Evolutionary conservation across 495 filamentous ascomycete genomes (phyloP), one percentile per base, ranked within the genome.

Genomic region (Lasiosphaeria hispida): DNA sequence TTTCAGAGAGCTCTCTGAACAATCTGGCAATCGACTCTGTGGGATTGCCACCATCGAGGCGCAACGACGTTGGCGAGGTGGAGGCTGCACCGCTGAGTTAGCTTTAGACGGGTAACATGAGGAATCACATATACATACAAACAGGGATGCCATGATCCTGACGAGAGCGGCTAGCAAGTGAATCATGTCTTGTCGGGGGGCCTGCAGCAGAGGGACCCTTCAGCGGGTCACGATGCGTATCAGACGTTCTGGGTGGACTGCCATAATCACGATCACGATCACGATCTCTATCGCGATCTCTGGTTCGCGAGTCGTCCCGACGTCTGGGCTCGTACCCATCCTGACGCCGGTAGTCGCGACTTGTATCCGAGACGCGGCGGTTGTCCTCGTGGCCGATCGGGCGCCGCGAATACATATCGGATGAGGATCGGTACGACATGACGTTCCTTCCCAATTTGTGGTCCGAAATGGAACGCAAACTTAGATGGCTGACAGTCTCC

Each of bases 371-470:
- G 23, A 30, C 23, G 23, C 23, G 23, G 23, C 23, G 23, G 23
- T 2, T 30, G 2, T 30, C 23, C 23, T 30, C 23, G 23, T 30
- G 23, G 30, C 37, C 39, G 14, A 41, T 49, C 18, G 65, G 63
- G 18, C 67, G 67, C 35, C 65, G 58, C 11, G 58, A 37, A 42
- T 53, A 68, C 36, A 53, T 41, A 44, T 66, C 58, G 19, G 45
- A 34, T 10, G 65, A 40, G 8, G n/a, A 18, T 40, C 51, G 55
- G 60, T 63, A 52, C 37, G 62, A 55, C 67, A 69, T 69, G 56
- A 13, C 35, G n/a, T 10, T 33, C 35, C 48, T 9, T 30, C 48
- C 35, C 7, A 1, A 10, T 11, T 1, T 17, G 41, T 23, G 41
- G 18, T 41, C 3, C n/a, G 6, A 38, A 4, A 50, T 8, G 15